A percentile compares a stretch with the other conserved stretches of the same genome.
phyloP scores from a whole-genome alignment of 2,329 filamentous ascomycete genomes.

The Aspergillus sojae region DNA sequence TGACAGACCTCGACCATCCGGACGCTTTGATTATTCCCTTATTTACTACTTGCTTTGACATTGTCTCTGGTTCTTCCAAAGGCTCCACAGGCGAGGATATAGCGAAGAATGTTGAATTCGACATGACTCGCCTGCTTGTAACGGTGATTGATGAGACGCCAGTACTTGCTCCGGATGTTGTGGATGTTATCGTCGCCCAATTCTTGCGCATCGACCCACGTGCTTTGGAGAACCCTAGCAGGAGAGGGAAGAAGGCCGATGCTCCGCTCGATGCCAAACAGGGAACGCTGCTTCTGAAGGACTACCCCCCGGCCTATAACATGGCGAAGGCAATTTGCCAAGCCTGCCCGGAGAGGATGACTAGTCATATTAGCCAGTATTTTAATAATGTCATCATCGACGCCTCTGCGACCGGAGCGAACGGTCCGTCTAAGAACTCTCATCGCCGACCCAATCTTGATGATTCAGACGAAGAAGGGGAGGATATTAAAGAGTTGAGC shows the following conservation, averaged over 20 bases:
- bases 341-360: conserved; percentile 88
- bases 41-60: conserved; percentile 90
- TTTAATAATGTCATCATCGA: conserved; percentile 97
- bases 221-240: conserved; percentile 54
- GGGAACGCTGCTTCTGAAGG: conserved; percentile 79
- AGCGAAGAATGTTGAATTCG: conserved; percentile 89
- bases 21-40: conserved; percentile 78
- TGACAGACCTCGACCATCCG: conserved; percentile 82
- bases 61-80: conserved; percentile 77
- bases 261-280: conserved; percentile 71
- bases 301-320: conserved; percentile 88
- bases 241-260: conserved; percentile 58
- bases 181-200: conserved; percentile 93
- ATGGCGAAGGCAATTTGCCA: conserved; percentile 97
- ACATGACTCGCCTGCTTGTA: conserved; percentile 83
- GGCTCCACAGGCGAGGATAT: conserved; percentile 76
- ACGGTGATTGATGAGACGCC: conserved; percentile 84
- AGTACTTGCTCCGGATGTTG: conserved; percentile 75
- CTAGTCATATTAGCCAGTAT: conserved; percentile 89
- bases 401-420: conserved; percentile 65
- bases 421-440: conserved; percentile 48
- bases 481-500: conserved; percentile 81
- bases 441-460: conserved; percentile 55
- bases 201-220: conserved; percentile 85
- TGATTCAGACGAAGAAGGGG: conserved; percentile 70